Percentiles rank a stretch among this genome's conserved stretches.
Evolutionary conservation across 345 rosid genomes (phyloP).

Genomic region (Trapa incisa): DNA sequence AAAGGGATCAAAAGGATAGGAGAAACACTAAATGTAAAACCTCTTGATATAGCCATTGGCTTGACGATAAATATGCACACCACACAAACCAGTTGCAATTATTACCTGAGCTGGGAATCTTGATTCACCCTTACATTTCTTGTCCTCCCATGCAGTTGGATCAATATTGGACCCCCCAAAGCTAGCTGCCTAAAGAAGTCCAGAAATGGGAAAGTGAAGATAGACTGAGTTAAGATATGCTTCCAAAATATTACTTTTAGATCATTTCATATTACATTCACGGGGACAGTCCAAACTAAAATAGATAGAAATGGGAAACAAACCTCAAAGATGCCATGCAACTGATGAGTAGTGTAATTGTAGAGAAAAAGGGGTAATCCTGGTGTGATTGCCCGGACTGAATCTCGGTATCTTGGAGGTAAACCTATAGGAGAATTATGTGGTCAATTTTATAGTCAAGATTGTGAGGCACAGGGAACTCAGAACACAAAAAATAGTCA

Average conservation of each 20-base stretch:
- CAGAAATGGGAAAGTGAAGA: constrained; percentile 2
- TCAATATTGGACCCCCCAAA: constrained; percentile 98
- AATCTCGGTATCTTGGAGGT: constrained; percentile 96
- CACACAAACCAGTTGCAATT: neutral
- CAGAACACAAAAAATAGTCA: neutral
- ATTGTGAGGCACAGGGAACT: neutral
- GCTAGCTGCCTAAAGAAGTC: constrained; percentile 53
- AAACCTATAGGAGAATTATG: constrained; percentile 39
- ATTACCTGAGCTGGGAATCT: constrained; percentile 97
- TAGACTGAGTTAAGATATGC: neutral
- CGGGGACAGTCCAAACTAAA: neutral
- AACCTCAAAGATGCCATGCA: constrained; percentile 99
- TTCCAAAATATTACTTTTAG: neutral
- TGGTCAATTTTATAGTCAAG: neutral
- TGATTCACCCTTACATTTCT: constrained; percentile 95
- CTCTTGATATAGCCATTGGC: neutral
- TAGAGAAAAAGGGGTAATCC: constrained; percentile 95
- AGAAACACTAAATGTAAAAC: neutral
- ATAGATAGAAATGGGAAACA: constrained; percentile 8
- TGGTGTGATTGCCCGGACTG: constrained; percentile 95
- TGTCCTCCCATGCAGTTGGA: constrained; percentile 99
- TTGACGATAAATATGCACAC: neutral
- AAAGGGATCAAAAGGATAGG: neutral
- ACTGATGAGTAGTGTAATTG: constrained; percentile 91
- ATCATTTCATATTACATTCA: neutral